Base-by-base conservation (phyloP, 2,329 filamentous ascomycete species). In the Fusarium gaditjirri region DNA sequence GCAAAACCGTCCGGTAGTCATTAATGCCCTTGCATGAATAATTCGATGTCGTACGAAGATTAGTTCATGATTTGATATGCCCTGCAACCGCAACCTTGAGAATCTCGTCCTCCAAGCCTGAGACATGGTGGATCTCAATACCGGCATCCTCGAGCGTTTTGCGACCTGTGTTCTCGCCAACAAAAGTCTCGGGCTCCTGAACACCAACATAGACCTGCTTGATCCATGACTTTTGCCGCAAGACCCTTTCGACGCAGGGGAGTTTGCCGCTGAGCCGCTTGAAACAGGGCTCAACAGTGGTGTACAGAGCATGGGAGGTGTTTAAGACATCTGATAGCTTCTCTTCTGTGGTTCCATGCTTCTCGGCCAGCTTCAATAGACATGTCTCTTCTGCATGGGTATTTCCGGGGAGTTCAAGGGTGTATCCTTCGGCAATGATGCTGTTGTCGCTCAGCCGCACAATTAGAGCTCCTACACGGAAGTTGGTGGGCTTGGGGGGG, bases 351-450 rank as follows among this genome's bases (percentile, higher is more conserved):
- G 86, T 83, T 5, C 78, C 78, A 61, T 88, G 79, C 70, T 84
- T 75, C 52, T 83, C 77, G 3, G 89, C 85, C 19, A 91, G 87
- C 80, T 99, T 98, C 53, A 91, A 82, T 62, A 99, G 87, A 78
- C 94, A 97, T 81, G 92, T 95, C 83, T 99, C 94, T 80, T 99
- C 96, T 7, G 96, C 96, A 79, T 99, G 96, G 0, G 96, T 98
- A 83, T 99, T 99, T 44, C 95, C 96, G 0, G 90, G 87, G 8
- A 95, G 89, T 81, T 99, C 95, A 65, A 98, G 87, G 0, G 96
- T 98, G 83, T 95, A 98, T 60, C 96, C 95, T 4, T 93, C 93
- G 2, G 93, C 89, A 33, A 97, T 86, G 64, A 97, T 85, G 31
- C 83, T 79, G 75, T 90, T 86, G 39, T 84, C 86, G 44, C 82